Percentiles rank a stretch among this genome's conserved stretches.
phyloP scores from a whole-genome alignment of 768 basidiomycete species.

The Tulasnella sp. region DNA sequence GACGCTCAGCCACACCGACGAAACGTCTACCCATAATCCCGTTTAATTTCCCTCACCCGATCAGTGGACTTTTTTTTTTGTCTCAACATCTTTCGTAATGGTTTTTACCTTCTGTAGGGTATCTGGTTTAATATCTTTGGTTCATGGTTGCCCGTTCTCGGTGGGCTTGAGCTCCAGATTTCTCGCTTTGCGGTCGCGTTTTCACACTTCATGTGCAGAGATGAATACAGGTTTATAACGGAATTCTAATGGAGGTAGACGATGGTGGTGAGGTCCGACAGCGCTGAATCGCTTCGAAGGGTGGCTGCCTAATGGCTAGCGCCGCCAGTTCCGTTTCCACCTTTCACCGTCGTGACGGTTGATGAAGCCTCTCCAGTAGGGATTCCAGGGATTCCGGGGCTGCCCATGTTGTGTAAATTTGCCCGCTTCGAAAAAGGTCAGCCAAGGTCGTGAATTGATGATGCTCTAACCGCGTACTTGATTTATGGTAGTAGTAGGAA shows the following conservation, averaged over 20 bases:
- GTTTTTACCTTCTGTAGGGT: not conserved
- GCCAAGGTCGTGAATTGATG: not conserved
- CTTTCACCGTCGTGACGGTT: not conserved
- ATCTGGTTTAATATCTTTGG: not conserved
- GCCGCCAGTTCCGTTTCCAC: not conserved
- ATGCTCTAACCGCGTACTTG: not conserved
- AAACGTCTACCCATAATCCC: not conserved
- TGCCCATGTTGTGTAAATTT: not conserved
- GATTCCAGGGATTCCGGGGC: not conserved
- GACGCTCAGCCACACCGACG: not conserved
- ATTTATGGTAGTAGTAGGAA: not conserved
- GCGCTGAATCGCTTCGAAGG: not conserved
- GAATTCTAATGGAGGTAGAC: not conserved
- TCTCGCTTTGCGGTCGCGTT: not conserved
- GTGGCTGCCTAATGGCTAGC: not conserved
- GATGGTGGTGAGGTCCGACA: not conserved
- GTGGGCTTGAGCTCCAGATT: not conserved
- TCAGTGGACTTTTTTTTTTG: too few relatives aligned
- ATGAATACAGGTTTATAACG: not conserved
- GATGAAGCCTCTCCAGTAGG: not conserved
- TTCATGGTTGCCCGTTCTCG: not conserved
- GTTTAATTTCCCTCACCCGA: not conserved
- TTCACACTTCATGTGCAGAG: not conserved
- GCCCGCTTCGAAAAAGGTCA: not conserved
- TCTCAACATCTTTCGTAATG: not conserved